phyloP scores from a whole-genome alignment of 345 rosid genomes.

The Pistacia vera region DNA sequence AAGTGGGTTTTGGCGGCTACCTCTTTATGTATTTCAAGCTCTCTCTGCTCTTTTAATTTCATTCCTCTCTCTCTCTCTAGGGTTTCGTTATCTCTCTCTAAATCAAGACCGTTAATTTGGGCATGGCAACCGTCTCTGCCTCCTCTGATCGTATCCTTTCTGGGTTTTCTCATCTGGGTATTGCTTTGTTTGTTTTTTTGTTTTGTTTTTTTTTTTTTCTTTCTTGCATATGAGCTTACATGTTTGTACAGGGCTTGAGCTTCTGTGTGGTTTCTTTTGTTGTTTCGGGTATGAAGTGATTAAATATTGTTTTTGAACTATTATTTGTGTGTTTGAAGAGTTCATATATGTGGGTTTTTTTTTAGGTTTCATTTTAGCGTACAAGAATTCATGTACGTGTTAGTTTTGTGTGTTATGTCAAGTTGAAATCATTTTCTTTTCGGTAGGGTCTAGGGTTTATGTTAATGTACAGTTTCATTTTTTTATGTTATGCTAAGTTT shows the following conservation, averaged over 20 bases:
- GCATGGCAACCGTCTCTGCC: slow-evolving; percentile 51
- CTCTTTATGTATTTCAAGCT: slow-evolving; percentile 28
- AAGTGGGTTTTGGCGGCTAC: slow-evolving; percentile 50
- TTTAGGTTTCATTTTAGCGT: slow-evolving; percentile 6
- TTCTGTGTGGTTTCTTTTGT: not conserved
- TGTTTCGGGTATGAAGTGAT: not conserved
- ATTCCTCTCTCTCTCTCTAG: slow-evolving; percentile 23
- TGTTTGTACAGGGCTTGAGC: not conserved
- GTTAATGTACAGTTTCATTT: not conserved
- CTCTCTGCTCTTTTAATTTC: not conserved
- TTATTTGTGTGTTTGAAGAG: not conserved
- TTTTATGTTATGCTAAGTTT: not conserved
- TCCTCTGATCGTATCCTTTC: slow-evolving; percentile 62
- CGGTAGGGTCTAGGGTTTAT: too few relatives aligned
- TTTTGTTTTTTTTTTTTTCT: too few relatives aligned
- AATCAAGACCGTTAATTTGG: slow-evolving; percentile 24
- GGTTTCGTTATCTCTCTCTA: slow-evolving; percentile 34
- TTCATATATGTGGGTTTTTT: slow-evolving; percentile 17
- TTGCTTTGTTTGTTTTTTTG: slow-evolving; percentile 14
- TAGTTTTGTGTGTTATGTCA: not conserved
- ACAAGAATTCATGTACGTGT: not conserved
- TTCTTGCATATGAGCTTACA: not conserved
- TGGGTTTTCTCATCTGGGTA: slow-evolving; percentile 46
- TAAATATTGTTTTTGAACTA: not conserved
- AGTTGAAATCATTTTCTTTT: not conserved